These are phyloP conservation scores for Raffaelea ambrosiae DNA, from an alignment of 2,329 filamentous ascomycete species.

Conservation along the genomic window DNA sequence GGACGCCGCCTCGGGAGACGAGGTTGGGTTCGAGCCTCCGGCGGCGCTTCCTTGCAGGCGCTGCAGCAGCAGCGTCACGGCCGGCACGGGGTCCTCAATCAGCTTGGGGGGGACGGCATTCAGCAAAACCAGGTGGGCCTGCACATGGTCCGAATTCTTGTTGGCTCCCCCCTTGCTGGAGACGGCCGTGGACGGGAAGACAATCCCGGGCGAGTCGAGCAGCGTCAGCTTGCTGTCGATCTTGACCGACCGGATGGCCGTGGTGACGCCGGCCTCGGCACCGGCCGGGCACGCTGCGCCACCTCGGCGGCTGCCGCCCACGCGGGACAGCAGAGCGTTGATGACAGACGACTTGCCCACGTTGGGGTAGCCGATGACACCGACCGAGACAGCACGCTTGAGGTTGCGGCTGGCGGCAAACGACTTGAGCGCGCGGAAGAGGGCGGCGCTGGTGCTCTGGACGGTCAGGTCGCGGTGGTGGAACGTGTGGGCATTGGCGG, in stretches of 20 bases:
- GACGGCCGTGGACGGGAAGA: slow-evolving; percentile 65
- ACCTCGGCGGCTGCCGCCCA: slow-evolving; percentile 55
- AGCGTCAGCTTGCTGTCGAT: slow-evolving; percentile 90
- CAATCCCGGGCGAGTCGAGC: slow-evolving; percentile 88
- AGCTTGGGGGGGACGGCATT: slow-evolving; percentile 91
- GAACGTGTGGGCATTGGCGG: slow-evolving; percentile 81
- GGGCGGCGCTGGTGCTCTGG: slow-evolving; percentile 72
- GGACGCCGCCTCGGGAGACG: slow-evolving; percentile 60
- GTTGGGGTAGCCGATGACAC: slow-evolving; percentile 92
- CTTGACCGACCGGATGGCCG: slow-evolving; percentile 80
- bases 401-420: slow-evolving; percentile 76
- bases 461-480: slow-evolving; percentile 86
- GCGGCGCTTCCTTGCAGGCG: slow-evolving; percentile 38
- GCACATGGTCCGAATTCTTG: slow-evolving; percentile 60
- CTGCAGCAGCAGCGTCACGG: slow-evolving; percentile 75
- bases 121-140: slow-evolving; percentile 77
- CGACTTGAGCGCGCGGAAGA: slow-evolving; percentile 85
- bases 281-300: slow-evolving; percentile 72
- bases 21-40: too few species aligned
- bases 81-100: slow-evolving; percentile 85
- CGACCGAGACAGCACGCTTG: slow-evolving; percentile 83
- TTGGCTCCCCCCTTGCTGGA: slow-evolving; percentile 23
- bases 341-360: slow-evolving; percentile 96
- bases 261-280: slow-evolving; percentile 88
- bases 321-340: slow-evolving; percentile 75